These are phyloP conservation scores for Candida silvatica DNA, from an alignment of 805 yeast species.

Conservation along the genomic window DNA sequence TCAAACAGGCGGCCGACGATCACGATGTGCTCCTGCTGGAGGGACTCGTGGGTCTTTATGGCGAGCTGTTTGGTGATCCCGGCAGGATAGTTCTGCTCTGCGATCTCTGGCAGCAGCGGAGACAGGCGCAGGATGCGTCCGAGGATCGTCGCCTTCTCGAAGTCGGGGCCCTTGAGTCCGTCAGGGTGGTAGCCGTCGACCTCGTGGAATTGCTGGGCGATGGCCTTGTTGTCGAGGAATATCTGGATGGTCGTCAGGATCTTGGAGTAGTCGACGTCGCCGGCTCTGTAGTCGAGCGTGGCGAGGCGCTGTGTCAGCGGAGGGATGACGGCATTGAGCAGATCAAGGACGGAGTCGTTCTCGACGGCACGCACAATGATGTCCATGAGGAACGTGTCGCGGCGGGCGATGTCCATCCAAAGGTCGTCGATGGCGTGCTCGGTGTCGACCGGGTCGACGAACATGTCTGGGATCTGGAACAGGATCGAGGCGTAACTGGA, in stretches of 20 bases:
- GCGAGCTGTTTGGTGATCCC: slow-evolving; percentile 33
- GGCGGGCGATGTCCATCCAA: slow-evolving; percentile 16
- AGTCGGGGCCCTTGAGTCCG: slow-evolving; percentile 36
- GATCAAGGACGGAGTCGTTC: slow-evolving; percentile 56
- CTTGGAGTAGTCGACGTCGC: slow-evolving; percentile 37
- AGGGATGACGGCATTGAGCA: slow-evolving; percentile 47
- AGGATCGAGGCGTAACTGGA: slow-evolving; percentile 60
- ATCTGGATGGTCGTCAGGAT: slow-evolving; percentile 49
- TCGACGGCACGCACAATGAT: slow-evolving; percentile 51
- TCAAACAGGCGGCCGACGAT: slow-evolving; percentile 56
- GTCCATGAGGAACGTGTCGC: slow-evolving; percentile 42
- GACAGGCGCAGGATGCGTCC: slow-evolving; percentile 76
- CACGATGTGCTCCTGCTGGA: slow-evolving; percentile 56
- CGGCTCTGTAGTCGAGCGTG: slow-evolving; percentile 35
- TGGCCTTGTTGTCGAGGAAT: slow-evolving; percentile 49
- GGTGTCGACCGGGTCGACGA: slow-evolving; percentile 30
- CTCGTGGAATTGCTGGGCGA: slow-evolving; percentile 52
- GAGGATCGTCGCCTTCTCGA: slow-evolving; percentile 55
- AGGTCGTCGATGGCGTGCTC: slow-evolving; percentile 20
- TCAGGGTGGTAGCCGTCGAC: slow-evolving; percentile 45
- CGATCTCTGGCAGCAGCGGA: slow-evolving; percentile 52
- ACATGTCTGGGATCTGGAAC: slow-evolving; percentile 63
- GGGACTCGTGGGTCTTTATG: slow-evolving; percentile 43
- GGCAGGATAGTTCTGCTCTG: slow-evolving; percentile 34
- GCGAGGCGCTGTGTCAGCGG: slow-evolving; percentile 29